Conservation (phyloP, 1,284 basidiomycete genomes). For the Pholiota adiposa region DNA sequence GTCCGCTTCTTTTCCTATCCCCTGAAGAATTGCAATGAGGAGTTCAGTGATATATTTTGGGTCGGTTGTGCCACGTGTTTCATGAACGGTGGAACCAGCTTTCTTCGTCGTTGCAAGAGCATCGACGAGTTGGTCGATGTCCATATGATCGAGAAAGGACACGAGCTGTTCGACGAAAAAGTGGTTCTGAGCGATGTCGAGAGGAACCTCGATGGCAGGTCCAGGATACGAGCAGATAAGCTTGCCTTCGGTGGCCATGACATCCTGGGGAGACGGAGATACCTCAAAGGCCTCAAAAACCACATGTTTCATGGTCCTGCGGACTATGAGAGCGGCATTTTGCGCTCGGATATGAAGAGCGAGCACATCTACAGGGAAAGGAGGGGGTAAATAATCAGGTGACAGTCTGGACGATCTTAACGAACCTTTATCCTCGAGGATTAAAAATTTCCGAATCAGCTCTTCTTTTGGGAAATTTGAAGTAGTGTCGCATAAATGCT, state of each 20-base stretch:
- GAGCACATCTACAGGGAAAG: conserved; percentile 31
- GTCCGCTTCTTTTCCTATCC: conserved; percentile 30
- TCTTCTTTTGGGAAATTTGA: neutral
- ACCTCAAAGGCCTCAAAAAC: conserved; percentile 49
- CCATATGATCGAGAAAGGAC: conserved; percentile 38
- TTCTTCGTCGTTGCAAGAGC: conserved; percentile 30
- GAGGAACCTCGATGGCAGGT: conserved; percentile 29
- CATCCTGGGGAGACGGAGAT: conserved; percentile 32
- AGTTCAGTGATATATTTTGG: conserved; percentile 48
- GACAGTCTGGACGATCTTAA: neutral
- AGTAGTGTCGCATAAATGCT: conserved; percentile 19
- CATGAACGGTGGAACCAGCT: conserved; percentile 29
- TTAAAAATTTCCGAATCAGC: neutral
- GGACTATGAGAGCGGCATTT: conserved; percentile 47
- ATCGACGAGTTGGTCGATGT: conserved; percentile 24
- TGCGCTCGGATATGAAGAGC: conserved; percentile 43
- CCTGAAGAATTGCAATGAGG: conserved; percentile 44
- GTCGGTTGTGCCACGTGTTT: conserved; percentile 36
- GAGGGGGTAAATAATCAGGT: neutral
- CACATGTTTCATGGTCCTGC: conserved; percentile 26
- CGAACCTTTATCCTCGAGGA: conserved; percentile 11
- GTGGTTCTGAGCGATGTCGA: conserved; percentile 19
- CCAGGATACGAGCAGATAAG: conserved; percentile 39
- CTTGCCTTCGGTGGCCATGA: conserved; percentile 43
- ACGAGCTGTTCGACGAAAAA: conserved; percentile 35